A percentile compares a stretch with the other conserved stretches of the same genome.
phyloP scores from a whole-genome alignment of 139 green algal species.

The Tetraselmis chui region DNA sequence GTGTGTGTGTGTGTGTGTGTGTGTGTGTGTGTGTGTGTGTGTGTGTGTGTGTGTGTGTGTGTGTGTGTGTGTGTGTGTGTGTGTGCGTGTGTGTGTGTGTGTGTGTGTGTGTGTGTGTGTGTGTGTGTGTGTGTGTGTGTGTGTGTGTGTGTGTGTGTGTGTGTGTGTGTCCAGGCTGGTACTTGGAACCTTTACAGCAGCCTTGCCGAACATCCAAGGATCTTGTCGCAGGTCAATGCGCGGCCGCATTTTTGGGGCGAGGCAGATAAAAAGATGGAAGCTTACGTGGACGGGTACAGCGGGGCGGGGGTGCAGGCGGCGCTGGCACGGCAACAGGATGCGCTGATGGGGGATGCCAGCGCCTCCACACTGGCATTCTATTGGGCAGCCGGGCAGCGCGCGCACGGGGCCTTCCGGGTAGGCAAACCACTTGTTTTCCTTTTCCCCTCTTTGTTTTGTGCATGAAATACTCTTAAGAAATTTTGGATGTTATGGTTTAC shows the following conservation, averaged over 20 bases:
- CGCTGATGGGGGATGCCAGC: background rate
- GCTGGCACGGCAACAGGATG: background rate
- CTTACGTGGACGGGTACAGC: background rate
- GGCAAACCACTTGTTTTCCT: too few species aligned
- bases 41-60: background rate
- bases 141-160: slow-evolving; percentile 14
- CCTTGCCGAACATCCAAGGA: background rate
- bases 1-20: too few species aligned
- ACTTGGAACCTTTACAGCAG: background rate
- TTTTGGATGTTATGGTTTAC: too few species aligned
- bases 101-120: background rate
- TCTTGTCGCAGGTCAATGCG: background rate
- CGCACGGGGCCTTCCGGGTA: background rate
- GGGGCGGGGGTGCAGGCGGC: too few species aligned
- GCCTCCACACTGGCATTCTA: background rate
- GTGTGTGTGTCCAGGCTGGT: slow-evolving; percentile 1
- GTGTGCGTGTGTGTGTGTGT: slow-evolving; percentile 3
- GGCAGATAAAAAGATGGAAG: background rate
- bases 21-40: too few species aligned
- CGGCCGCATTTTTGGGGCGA: background rate
- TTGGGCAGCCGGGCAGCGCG: background rate
- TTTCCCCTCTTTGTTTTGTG: too few species aligned
- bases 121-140: background rate
- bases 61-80: background rate
- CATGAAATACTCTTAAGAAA: too few species aligned